These are phyloP conservation scores for Aureobasidium leucospermi DNA, from an alignment of 2,329 filamentous ascomycete species.

Conservation along the genomic window DNA sequence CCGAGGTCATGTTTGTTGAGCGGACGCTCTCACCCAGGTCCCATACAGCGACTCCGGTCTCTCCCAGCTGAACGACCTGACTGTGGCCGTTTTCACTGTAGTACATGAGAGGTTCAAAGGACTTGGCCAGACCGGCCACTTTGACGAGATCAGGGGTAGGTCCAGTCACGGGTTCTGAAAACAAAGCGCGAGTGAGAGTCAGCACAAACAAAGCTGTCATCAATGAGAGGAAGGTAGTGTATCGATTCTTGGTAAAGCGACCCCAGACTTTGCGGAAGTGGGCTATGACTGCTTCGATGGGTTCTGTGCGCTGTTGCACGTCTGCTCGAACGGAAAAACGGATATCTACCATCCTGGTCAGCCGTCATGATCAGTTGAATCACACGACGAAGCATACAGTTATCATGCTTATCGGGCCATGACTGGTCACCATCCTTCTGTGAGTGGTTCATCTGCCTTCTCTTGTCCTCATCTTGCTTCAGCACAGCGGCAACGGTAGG, in stretches of 20 bases:
- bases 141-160: conserved; percentile 82
- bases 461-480: conserved; percentile 13
- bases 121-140: conserved; percentile 79
- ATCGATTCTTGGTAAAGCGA: conserved; percentile 60
- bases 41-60: conserved; percentile 89
- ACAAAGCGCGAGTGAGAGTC: conserved; percentile 56
- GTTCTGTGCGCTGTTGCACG: conserved; percentile 78
- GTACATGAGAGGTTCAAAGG: conserved; percentile 90
- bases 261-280: conserved; percentile 55
- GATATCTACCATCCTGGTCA: conserved; percentile 54
- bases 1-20: conserved; percentile 83
- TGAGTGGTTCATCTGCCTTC: background rate
- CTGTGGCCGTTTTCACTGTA: conserved; percentile 84
- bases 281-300: conserved; percentile 65
- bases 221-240: conserved; percentile 56
- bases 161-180: conserved; percentile 58
- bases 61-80: conserved; percentile 81
- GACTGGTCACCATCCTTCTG: conserved; percentile 1
- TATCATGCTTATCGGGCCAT: conserved; percentile 19
- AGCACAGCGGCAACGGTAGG: conserved; percentile 10
- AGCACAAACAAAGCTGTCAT: conserved; percentile 58
- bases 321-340: conserved; percentile 82
- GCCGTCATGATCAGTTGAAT: conserved; percentile 14
- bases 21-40: conserved; percentile 87
- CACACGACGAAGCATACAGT: conserved; percentile 26